Evolutionary conservation across 1,139 yeast species (phyloP), one percentile per base, ranked within the genome.

Genomic region (Blastobotrys aristatus): DNA sequence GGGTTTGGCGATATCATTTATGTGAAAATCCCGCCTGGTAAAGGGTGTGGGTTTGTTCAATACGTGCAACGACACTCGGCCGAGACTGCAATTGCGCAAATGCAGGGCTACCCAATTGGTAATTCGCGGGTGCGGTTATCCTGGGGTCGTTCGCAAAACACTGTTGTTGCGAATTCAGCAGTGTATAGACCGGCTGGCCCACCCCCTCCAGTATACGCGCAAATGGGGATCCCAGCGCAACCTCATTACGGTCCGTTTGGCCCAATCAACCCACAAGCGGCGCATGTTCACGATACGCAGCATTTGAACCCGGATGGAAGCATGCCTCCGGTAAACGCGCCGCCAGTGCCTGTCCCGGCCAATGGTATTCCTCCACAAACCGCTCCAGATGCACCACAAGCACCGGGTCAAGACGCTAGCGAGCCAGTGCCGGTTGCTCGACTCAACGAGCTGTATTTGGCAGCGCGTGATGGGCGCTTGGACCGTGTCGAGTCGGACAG

Each of bases 11-110:
- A 77, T 46, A 85, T 90, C 54, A 77, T 83, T 48, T 88, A 85
- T 59, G 92, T 89, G 45, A 87, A 88, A 63, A 86, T 89, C 44
- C 96, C 96, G 8, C 82, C 84, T 4, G 96, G 96, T 14, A 89
- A 89, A 63, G 94, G 94, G 49, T 89, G 97, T 68, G 97, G 96
- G 1, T 90, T 89, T 69, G 90, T 89, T 49, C 94, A 86, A 65
- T 89, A 82, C 63, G 76, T 81, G 26, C 77, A 80, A 36, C 75
- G 95, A 50, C 83, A 81, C 53, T 85, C 88, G 55, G 97, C 97
- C 0, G 96, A 89, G 65, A 81, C 82, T 44, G 96, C 97, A 13
- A 88, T 89, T 55, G 79, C 84, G 39, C 86, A 86, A 46, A 84
- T 90, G 95, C 96, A 89, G 68, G 97, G 97, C 3, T 89, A 82